Evolutionary conservation across 2,329 filamentous ascomycete species (phyloP).

Genomic region (Neoarthrinium moseri): DNA sequence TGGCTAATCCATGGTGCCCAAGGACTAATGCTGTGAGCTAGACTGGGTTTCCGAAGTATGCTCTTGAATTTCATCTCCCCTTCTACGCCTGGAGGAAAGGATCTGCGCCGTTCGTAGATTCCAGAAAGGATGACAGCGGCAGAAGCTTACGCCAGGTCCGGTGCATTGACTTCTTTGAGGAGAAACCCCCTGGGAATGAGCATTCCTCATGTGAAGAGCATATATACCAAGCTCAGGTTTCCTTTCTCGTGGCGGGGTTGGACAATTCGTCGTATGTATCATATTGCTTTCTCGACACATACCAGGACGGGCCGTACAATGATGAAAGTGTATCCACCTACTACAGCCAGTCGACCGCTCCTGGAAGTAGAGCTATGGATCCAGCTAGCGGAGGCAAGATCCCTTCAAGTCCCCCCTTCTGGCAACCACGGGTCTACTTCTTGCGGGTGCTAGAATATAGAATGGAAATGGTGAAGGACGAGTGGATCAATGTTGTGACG

Average conservation of each 20-base stretch:
- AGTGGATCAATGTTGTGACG: constrained; percentile 12
- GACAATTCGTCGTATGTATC: neutral
- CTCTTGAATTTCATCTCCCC: neutral
- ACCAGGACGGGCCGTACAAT: neutral
- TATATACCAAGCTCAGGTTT: neutral
- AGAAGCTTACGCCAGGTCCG: neutral
- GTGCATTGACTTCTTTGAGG: neutral
- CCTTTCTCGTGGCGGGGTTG: neutral
- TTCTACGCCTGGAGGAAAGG: constrained; percentile 1
- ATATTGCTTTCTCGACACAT: neutral
- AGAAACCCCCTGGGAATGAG: neutral
- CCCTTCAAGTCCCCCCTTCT: neutral
- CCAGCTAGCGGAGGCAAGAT: neutral
- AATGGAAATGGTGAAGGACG: constrained; percentile 12
- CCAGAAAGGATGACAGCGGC: neutral
- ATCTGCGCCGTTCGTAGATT: neutral
- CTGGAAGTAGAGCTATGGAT: neutral
- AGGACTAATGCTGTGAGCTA: neutral
- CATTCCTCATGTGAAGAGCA: neutral
- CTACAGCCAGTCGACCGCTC: neutral
- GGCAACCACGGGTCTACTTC: constrained; percentile 11
- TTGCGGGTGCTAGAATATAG: constrained; percentile 9
- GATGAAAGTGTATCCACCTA: neutral
- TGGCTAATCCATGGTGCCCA: neutral
- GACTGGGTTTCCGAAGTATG: neutral